These are phyloP conservation scores for Trametes cingulata DNA, from an alignment of 768 basidiomycete species.

Conservation along the genomic window DNA sequence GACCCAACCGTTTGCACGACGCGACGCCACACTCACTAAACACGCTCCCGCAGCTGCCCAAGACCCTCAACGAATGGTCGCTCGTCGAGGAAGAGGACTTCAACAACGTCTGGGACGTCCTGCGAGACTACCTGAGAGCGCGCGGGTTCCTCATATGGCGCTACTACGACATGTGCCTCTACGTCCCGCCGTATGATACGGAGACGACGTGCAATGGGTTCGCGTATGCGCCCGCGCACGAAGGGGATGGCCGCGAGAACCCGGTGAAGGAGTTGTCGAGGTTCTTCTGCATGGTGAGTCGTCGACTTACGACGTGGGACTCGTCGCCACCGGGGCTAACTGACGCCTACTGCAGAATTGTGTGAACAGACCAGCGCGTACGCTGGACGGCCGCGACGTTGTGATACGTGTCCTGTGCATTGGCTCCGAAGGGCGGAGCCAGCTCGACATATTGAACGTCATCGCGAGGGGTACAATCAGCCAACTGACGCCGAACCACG, in stretches of 20 bases:
- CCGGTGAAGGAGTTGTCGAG: not conserved
- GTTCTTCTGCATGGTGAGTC: not conserved
- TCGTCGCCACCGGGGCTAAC: too few relatives aligned
- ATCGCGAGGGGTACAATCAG: slow-evolving; percentile 21
- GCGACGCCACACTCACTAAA: too few relatives aligned
- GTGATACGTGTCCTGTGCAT: not conserved
- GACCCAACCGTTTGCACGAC: too few relatives aligned
- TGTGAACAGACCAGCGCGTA: not conserved
- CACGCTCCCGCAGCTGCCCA: too few relatives aligned
- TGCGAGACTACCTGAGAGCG: too few relatives aligned
- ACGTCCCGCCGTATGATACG: not conserved
- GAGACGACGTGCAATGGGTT: not conserved
- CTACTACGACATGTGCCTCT: not conserved
- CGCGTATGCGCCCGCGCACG: not conserved
- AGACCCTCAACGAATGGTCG: too few relatives aligned
- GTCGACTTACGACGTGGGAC: too few relatives aligned
- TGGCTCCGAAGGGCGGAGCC: not conserved
- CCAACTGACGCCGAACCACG: slow-evolving; percentile 29
- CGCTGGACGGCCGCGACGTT: not conserved
- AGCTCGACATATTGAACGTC: slow-evolving; percentile 26
- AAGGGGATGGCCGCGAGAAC: not conserved
- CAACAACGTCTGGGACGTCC: too few relatives aligned
- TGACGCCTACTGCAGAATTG: not conserved
- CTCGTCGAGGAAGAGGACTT: too few relatives aligned
- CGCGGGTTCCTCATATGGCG: too few relatives aligned